phyloP scores from a whole-genome alignment of 2,329 filamentous ascomycete species.

The Trichoderma citrinoviride region DNA sequence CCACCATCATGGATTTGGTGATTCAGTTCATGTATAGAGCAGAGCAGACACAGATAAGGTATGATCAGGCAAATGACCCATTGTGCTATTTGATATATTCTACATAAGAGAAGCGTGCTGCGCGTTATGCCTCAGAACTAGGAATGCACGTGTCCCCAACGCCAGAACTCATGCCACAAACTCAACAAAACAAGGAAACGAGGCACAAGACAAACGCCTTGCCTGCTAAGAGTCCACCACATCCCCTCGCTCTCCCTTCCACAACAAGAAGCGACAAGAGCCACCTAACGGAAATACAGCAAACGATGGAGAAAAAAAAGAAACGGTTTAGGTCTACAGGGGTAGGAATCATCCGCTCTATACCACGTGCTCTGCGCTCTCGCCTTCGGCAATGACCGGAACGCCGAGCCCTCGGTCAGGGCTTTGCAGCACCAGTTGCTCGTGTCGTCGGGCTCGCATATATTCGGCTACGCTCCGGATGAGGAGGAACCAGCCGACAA shows the following conservation, averaged over 20 bases:
- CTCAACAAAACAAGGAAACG: background rate
- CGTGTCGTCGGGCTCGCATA: conserved; percentile 80
- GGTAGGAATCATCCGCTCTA: conserved; percentile 37
- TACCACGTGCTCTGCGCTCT: conserved; percentile 73
- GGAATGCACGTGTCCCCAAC: conserved; percentile 14
- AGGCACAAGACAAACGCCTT: background rate
- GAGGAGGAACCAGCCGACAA: conserved; percentile 96
- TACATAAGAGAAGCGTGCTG: conserved; percentile 23
- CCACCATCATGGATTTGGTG: no score
- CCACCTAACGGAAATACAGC: no score
- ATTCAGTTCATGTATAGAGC: background rate
- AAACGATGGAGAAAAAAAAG: no score
- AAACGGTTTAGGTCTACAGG: conserved; percentile 21
- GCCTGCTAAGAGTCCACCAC: background rate
- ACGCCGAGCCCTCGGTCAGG: conserved; percentile 83
- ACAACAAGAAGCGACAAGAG: no score
- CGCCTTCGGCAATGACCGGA: conserved; percentile 82
- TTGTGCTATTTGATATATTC: conserved; percentile 6
- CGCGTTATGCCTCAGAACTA: conserved; percentile 19
- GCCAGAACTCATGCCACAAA: conserved; percentile 9
- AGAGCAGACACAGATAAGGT: background rate
- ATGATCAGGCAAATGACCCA: background rate
- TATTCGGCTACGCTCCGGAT: conserved; percentile 94
- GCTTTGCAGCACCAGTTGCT: conserved; percentile 88
- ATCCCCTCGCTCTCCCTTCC: background rate